Percentiles rank a stretch among this genome's conserved stretches.
phyloP scores from a whole-genome alignment of 805 yeast genomes.

The Pichia rugopelliculosa region DNA sequence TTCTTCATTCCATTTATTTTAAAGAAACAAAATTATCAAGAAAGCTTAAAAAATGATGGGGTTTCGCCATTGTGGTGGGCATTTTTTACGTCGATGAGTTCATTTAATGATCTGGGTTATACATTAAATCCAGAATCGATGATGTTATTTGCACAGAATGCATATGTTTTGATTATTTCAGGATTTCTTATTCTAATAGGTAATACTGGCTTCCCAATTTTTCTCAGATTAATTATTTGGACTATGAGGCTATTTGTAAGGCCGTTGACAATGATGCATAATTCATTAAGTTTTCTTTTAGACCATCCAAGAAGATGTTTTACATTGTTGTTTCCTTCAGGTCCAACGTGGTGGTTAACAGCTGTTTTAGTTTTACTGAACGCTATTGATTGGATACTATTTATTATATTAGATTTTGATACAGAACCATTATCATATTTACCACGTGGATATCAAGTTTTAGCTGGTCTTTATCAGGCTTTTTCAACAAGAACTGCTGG shows the following conservation, averaged over 20 bases:
- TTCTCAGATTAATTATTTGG: constrained; percentile 81
- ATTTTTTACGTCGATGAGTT: constrained; percentile 69
- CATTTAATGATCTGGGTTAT: constrained; percentile 80
- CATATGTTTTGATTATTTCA: constrained; percentile 56
- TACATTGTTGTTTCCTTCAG: constrained; percentile 82
- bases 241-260: constrained; percentile 57
- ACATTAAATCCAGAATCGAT: constrained; percentile 80
- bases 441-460: constrained; percentile 58
- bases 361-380: constrained; percentile 67
- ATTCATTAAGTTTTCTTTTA: constrained; percentile 75
- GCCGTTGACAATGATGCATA: constrained; percentile 56
- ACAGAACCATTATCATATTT: constrained; percentile 43
- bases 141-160: constrained; percentile 53
- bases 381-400: constrained; percentile 69
- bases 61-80: constrained; percentile 90
- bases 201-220: constrained; percentile 88
- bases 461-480: constrained; percentile 87
- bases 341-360: constrained; percentile 93
- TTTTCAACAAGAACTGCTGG: constrained; percentile 94
- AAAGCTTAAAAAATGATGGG: constrained; percentile 45
- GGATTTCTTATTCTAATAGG: constrained; percentile 80
- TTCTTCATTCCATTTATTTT: constrained; percentile 59
- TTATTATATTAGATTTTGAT: constrained; percentile 67
- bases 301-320: constrained; percentile 98
- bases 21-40: constrained; percentile 33